Conservation (phyloP, 1,139 yeast genomes). For the Zygosaccharomyces sapae region DNA sequence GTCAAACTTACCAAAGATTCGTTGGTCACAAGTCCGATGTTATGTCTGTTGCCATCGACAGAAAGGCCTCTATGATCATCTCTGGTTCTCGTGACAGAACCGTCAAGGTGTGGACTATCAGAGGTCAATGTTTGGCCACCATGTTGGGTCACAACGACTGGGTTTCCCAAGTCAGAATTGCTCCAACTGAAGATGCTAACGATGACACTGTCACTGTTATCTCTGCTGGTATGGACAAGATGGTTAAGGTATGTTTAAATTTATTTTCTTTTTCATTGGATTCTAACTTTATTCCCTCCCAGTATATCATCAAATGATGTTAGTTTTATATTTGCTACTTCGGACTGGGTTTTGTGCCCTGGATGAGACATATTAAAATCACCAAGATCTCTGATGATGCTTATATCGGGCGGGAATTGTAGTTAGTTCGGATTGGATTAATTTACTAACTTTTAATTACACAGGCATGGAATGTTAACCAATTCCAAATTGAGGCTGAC, state of each 20-base stretch:
- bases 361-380: slow-evolving; percentile 95
- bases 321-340: slow-evolving; percentile 92
- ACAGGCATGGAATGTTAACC: slow-evolving; percentile 92
- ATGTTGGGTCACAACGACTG: slow-evolving; percentile 95
- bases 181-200: slow-evolving; percentile 36
- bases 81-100: slow-evolving; percentile 99
- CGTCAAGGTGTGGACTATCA: slow-evolving; percentile 99
- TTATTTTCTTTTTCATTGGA: slow-evolving; percentile 13
- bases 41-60: slow-evolving; percentile 92
- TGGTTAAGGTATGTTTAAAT: slow-evolving; percentile 86
- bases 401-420: background rate
- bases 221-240: slow-evolving; percentile 99
- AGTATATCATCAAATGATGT: slow-evolving; percentile 51
- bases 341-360: slow-evolving; percentile 71
- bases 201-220: slow-evolving; percentile 72
- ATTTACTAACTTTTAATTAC: slow-evolving; percentile 14
- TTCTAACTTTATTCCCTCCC: slow-evolving; percentile 9
- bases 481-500: slow-evolving; percentile 88
- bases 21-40: slow-evolving; percentile 99
- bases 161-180: slow-evolving; percentile 96
- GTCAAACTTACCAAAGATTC: slow-evolving; percentile 91
- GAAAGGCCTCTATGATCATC: slow-evolving; percentile 96
- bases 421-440: background rate
- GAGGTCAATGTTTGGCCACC: slow-evolving; percentile 97
- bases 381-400: slow-evolving; percentile 95